These are phyloP conservation scores for Pythium dissotocum DNA, from an alignment of 352 stramenopile species.

Conservation along the genomic window DNA sequence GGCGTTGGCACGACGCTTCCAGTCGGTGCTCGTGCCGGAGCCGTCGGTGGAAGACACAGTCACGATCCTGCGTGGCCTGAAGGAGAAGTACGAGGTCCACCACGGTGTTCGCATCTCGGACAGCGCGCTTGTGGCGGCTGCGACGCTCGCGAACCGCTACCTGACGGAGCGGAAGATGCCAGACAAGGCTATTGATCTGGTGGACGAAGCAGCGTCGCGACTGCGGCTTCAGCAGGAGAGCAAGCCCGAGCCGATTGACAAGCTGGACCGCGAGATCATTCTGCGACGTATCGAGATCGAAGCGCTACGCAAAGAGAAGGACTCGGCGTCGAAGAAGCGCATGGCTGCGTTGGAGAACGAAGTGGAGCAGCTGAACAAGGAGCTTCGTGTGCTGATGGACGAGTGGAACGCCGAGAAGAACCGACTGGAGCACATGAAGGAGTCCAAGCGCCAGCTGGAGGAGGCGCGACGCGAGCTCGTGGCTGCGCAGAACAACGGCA, in stretches of 20 bases:
- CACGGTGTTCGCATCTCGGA: constrained; percentile 96
- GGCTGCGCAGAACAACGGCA: constrained; percentile 67
- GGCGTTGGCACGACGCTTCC: constrained; percentile 97
- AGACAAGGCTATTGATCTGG: constrained; percentile 95
- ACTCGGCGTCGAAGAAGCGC: constrained; percentile 89
- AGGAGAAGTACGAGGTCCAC: constrained; percentile 96
- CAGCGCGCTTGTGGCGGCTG: constrained; percentile 92
- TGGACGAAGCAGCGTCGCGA: constrained; percentile 93
- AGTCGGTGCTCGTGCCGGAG: constrained; percentile 95
- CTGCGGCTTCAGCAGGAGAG: constrained; percentile 94
- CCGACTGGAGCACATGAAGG: constrained; percentile 72
- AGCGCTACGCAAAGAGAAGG: constrained; percentile 93
- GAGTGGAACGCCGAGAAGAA: constrained; percentile 82
- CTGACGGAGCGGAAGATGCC: constrained; percentile 92
- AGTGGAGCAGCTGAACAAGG: constrained; percentile 54
- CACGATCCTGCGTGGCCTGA: constrained; percentile 95
- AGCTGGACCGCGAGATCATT: constrained; percentile 93
- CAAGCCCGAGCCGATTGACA: constrained; percentile 96
- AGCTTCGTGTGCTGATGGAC: constrained; percentile 62
- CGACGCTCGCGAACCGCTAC: constrained; percentile 93
- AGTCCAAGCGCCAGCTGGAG: constrained; percentile 86
- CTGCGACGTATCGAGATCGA: constrained; percentile 96
- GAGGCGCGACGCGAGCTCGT: constrained; percentile 86
- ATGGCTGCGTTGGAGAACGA: constrained; percentile 73
- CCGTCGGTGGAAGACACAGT: constrained; percentile 95